These are phyloP conservation scores for Eutypa lata DNA, from an alignment of 2,329 filamentous ascomycete species.

Conservation along the genomic window DNA sequence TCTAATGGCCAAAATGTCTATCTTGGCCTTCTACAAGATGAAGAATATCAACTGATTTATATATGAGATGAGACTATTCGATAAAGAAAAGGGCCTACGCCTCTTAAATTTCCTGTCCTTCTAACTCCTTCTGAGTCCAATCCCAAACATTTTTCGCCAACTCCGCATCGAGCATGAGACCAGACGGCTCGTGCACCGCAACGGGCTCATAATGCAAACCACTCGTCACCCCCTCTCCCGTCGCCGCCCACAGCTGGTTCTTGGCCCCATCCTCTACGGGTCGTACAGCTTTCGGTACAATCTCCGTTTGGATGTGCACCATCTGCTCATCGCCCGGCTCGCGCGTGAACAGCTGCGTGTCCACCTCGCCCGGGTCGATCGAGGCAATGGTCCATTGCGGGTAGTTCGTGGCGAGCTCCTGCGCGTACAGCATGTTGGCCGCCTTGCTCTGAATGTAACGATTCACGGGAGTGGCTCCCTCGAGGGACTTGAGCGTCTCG, in stretches of 20 bases:
- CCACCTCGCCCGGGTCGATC: slow-evolving; percentile 27
- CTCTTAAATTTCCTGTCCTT: slow-evolving; percentile 4
- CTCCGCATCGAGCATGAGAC: slow-evolving; percentile 16
- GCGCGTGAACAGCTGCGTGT: slow-evolving; percentile 18
- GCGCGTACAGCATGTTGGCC: slow-evolving; percentile 30
- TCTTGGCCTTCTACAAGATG: too few species aligned
- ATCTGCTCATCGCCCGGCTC: slow-evolving; percentile 11
- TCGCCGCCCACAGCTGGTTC: slow-evolving; percentile 36
- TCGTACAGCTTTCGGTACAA: slow-evolving; percentile 10
- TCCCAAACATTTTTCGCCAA: slow-evolving; percentile 28
- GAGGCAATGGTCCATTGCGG: slow-evolving; percentile 21
- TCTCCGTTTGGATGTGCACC: slow-evolving; percentile 12
- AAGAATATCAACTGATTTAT: too few species aligned
- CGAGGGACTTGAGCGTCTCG: slow-evolving; percentile 7
- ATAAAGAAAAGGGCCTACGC: too few species aligned
- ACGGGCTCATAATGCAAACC: slow-evolving; percentile 36
- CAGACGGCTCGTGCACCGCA: slow-evolving; percentile 20
- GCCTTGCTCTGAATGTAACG: slow-evolving; percentile 34
- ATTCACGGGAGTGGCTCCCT: neutral
- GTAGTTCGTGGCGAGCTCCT: slow-evolving; percentile 25
- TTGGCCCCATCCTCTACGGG: slow-evolving; percentile 32
- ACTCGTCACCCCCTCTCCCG: slow-evolving; percentile 19
- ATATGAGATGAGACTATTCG: too few species aligned
- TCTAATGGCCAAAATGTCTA: too few species aligned
- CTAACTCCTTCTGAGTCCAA: slow-evolving; percentile 31